Evolutionary conservation across 345 rosid species (phyloP).

Genomic region (Salix purpurea): DNA sequence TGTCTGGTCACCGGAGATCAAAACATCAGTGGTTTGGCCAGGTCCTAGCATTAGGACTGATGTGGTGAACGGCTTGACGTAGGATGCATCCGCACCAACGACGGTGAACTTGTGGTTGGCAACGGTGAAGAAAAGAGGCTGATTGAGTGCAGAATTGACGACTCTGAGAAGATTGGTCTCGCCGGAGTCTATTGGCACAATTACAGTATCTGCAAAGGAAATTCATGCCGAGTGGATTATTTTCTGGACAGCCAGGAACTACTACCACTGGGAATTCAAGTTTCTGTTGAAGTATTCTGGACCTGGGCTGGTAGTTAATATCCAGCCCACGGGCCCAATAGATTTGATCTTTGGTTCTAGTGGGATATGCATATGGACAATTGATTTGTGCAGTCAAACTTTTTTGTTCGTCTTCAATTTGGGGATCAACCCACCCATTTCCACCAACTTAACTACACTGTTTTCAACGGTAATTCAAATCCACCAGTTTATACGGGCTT

Average conservation of each 20-base stretch:
- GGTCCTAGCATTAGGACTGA: constrained; percentile 28
- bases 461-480: not conserved
- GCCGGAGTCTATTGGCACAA: constrained; percentile 25
- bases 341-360: not conserved
- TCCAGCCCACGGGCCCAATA: not conserved
- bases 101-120: constrained; percentile 30
- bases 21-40: constrained; percentile 31
- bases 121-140: constrained; percentile 22
- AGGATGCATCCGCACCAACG: constrained; percentile 29
- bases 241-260: not conserved
- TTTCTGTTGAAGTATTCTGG: not conserved
- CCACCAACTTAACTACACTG: not conserved
- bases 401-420: not conserved
- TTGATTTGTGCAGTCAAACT: not conserved
- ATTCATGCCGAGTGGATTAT: not conserved
- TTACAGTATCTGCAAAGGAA: constrained; percentile 17
- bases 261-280: not conserved
- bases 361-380: not conserved
- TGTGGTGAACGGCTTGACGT: constrained; percentile 27
- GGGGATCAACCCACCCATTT: not conserved
- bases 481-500: not conserved
- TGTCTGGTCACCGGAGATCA: constrained; percentile 24
- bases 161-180: constrained; percentile 29
- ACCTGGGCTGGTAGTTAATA: not conserved
- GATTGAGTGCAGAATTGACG: constrained; percentile 25